A percentile compares a stretch with the other conserved stretches of the same genome.
phyloP scores from a whole-genome alignment of 768 basidiomycete genomes.

The Boletales sp. region DNA sequence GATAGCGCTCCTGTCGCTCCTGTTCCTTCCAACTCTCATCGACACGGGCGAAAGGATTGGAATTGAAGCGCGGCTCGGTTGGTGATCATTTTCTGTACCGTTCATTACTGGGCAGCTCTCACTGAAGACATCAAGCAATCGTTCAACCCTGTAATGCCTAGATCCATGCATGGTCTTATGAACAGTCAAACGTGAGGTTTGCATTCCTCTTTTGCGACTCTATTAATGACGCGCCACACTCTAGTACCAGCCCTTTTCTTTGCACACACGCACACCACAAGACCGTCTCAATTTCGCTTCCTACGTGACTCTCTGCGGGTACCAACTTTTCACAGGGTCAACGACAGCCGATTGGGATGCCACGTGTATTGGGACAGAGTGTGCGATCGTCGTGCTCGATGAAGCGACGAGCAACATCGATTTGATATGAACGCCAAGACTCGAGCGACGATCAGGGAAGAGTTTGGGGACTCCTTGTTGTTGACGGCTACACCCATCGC shows the following conservation, averaged over 20 bases:
- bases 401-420: conserved; percentile 87
- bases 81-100: conserved; percentile 30
- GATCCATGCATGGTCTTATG: conserved; percentile 19
- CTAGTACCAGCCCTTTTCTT: conserved; percentile 32
- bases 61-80: conserved; percentile 18
- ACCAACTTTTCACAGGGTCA: too few species aligned
- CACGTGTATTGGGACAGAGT: conserved; percentile 17
- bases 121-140: conserved; percentile 18
- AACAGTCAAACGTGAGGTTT: conserved; percentile 24
- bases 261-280: conserved; percentile 45
- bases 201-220: background rate
- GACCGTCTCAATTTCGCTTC: conserved; percentile 1
- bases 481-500: conserved; percentile 54
- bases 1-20: conserved; percentile 28
- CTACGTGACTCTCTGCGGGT: too few species aligned
- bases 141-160: conserved; percentile 18
- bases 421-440: conserved; percentile 86
- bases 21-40: conserved; percentile 30
- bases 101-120: conserved; percentile 20
- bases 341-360: conserved; percentile 39
- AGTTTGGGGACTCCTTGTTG: conserved; percentile 72
- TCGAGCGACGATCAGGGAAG: conserved; percentile 80
- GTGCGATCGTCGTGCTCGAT: conserved; percentile 73
- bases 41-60: conserved; percentile 22
- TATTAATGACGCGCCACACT: too few species aligned